Evolutionary conservation across 1,284 basidiomycete species (phyloP).

Genomic region (Rhodotorula sp.): DNA sequence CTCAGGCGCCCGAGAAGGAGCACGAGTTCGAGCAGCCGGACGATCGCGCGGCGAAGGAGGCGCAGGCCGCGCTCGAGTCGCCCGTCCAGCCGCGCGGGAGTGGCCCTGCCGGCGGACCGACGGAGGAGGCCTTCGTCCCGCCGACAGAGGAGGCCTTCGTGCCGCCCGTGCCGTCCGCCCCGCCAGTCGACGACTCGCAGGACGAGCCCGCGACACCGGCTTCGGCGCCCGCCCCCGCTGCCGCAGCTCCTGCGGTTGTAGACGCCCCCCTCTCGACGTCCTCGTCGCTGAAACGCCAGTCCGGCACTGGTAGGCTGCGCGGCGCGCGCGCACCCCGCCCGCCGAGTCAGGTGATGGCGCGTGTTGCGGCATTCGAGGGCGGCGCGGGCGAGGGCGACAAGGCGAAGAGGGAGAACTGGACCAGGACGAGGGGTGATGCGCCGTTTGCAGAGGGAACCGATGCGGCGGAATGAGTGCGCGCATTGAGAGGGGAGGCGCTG

Average conservation of each 20-base stretch:
- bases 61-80: neutral
- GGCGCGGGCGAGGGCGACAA: no score
- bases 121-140: neutral
- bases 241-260: no score
- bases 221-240: neutral
- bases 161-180: neutral
- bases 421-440: neutral
- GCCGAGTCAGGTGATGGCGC: constrained; percentile 9
- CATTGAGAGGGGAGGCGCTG: constrained; percentile 41
- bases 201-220: no score
- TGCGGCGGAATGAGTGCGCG: neutral
- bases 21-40: neutral
- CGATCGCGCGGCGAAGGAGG: neutral
- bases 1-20: neutral
- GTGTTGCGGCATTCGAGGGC: constrained; percentile 2
- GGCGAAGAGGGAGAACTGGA: constrained; percentile 3
- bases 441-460: neutral
- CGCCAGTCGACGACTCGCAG: constrained; percentile 1
- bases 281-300: constrained; percentile 18
- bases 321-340: constrained; percentile 29
- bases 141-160: neutral
- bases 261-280: constrained; percentile 6
- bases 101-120: neutral
- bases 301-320: constrained; percentile 7
- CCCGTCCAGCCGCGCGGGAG: no score